phyloP scores from a whole-genome alignment of 345 rosid species.

The Aethionema arabicum region DNA sequence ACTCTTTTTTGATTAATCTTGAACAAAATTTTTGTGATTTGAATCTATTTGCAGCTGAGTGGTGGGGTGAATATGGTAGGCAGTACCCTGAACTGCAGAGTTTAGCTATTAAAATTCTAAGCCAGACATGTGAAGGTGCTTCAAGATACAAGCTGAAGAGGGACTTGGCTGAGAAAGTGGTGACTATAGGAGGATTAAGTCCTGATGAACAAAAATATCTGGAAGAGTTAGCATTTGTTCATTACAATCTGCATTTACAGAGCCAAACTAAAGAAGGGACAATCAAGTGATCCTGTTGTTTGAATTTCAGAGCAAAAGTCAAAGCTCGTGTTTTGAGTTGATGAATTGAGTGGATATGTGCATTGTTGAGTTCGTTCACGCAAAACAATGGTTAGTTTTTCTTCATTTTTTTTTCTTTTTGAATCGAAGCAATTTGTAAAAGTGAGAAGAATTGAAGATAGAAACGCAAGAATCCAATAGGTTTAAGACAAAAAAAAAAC shows the following conservation, averaged over 20 bases:
- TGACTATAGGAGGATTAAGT: conserved; percentile 29
- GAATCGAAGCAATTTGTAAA: background rate
- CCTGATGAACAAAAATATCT: conserved; percentile 27
- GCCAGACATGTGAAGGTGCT: conserved; percentile 61
- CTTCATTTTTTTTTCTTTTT: background rate
- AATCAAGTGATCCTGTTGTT: conserved; percentile 15
- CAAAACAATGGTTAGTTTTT: background rate
- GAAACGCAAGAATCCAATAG: conserved; percentile 29
- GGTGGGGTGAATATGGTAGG: conserved; percentile 56
- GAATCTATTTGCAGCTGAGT: conserved; percentile 40
- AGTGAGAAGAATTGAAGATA: conserved; percentile 2
- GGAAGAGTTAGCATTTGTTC: conserved; percentile 41
- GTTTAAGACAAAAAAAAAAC: conserved; percentile 19
- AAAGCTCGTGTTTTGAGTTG: background rate
- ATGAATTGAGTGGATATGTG: background rate
- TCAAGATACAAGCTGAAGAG: conserved; percentile 49
- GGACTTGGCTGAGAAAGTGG: conserved; percentile 48
- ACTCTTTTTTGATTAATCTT: conserved; percentile 8
- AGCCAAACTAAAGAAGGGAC: conserved; percentile 8
- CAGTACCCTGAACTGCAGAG: conserved; percentile 53
- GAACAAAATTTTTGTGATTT: background rate
- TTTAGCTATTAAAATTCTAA: conserved; percentile 47
- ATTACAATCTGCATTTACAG: conserved; percentile 50
- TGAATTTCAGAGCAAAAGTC: background rate
- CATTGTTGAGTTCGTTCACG: conserved; percentile 16